phyloP scores from a whole-genome alignment of 352 stramenopile genomes.

The Phytophthora tentaculata region DNA sequence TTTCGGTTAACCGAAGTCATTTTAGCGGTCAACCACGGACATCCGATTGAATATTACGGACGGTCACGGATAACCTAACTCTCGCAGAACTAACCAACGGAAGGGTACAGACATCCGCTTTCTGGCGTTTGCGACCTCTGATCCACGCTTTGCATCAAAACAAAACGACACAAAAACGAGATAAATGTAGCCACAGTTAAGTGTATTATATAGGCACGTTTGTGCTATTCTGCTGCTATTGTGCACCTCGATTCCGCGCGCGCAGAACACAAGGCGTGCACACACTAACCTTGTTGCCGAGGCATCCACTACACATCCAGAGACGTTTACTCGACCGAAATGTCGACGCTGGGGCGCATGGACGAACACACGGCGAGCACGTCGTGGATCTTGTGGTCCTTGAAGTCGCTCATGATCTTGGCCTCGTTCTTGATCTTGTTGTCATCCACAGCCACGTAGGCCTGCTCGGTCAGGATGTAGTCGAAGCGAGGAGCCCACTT shows the following conservation, averaged over 20 bases:
- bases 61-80: too few relatives aligned
- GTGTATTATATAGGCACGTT: constrained; percentile 33
- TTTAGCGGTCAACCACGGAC: too few relatives aligned
- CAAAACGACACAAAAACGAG: constrained; percentile 10
- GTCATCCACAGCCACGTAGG: constrained; percentile 95
- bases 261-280: too few relatives aligned
- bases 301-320: constrained; percentile 23
- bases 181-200: constrained; percentile 21
- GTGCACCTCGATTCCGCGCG: background rate
- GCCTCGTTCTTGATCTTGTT: constrained; percentile 86
- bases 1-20: too few relatives aligned
- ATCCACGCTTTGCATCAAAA: too few relatives aligned
- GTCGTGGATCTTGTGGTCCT: constrained; percentile 97
- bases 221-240: constrained; percentile 10
- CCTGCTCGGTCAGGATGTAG: constrained; percentile 98
- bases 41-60: too few relatives aligned
- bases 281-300: constrained; percentile 10
- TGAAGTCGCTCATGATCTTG: constrained; percentile 94
- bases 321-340: constrained; percentile 78
- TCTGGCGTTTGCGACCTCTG: too few relatives aligned
- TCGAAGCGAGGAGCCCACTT: constrained; percentile 99
- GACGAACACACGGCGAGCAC: constrained; percentile 95
- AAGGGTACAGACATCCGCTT: too few relatives aligned
- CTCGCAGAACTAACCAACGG: too few relatives aligned
- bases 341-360: constrained; percentile 97